phyloP scores from a whole-genome alignment of 2,329 filamentous ascomycete genomes.

The Dothistroma septosporum region DNA sequence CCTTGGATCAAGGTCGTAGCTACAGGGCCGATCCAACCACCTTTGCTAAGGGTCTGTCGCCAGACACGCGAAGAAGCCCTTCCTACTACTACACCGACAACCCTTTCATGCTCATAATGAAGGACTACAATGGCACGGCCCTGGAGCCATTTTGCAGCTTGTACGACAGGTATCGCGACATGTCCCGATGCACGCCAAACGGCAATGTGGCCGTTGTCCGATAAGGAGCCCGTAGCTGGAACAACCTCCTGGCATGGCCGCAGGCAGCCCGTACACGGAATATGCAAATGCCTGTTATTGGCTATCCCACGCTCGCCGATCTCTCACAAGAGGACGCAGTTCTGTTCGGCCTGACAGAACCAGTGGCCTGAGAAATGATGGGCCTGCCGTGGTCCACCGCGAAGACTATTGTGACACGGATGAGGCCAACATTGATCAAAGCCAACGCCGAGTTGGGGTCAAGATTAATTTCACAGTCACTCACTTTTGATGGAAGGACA shows the following conservation, averaged over 20 bases:
- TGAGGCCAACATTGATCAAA: not conserved
- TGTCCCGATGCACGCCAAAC: not conserved
- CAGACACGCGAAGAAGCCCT: slow-evolving; percentile 4
- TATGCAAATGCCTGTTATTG: not conserved
- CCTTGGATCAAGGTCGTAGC: not conserved
- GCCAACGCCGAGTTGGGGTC: not conserved
- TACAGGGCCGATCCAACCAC: not conserved
- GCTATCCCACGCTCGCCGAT: not conserved
- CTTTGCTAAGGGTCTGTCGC: not conserved
- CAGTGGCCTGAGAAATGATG: not conserved
- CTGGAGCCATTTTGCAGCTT: not conserved
- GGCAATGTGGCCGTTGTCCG: too few relatives aligned
- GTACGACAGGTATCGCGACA: not conserved
- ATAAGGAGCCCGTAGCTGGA: not conserved
- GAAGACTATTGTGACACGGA: not conserved
- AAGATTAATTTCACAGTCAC: not conserved
- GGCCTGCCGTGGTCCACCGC: not conserved
- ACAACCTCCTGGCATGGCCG: not conserved
- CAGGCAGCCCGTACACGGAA: not conserved
- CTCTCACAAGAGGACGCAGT: not conserved
- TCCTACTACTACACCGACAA: slow-evolving; percentile 6
- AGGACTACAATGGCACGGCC: slow-evolving; percentile 1
- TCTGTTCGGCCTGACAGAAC: not conserved
- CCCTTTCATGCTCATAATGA: slow-evolving; percentile 1
- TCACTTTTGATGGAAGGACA: too few relatives aligned